Base-by-base conservation (phyloP, 495 filamentous ascomycete genomes). In the Filosporella fistucella region DNA sequence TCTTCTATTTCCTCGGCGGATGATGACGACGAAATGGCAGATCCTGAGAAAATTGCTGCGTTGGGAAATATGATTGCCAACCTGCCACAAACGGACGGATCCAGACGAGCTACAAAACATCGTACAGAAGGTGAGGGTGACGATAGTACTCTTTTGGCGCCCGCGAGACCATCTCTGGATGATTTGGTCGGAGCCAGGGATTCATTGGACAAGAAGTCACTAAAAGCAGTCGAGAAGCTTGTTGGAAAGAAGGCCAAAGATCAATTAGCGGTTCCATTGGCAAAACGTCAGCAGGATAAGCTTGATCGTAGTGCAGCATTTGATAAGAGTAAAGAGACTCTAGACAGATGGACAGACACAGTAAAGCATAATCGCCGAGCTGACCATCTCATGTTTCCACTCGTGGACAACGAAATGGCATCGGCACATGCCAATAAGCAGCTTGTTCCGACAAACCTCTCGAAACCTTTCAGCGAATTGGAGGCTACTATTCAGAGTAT, bases 291-390 rank as follows among this genome's bases (percentile, higher is more conserved):
- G 52, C 89, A 97, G 59, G 91, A 95, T 59, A 80, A 82, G 37
- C 63, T 96, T 4, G 84, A 96, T 55, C 86, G 93, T n/a, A 63
- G 66, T 41, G 91, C 81, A 12, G 93, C 93, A 1, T 95, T 89
- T 60, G 80, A 89, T 24, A 88, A 95, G 70, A 91, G 89, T 34
- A 96, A 89, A 57, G 84, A 96, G 64, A 89, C 89, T 0, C 69
- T 98, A 20, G 82, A 86, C 48, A 81, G 88, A 50, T 98, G 93
- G 93, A 79, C 84, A 16, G 91, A 95, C 41, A 96, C 94, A 0
- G 90, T 98, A 57, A 95, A 95, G 64, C 81, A 88, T 22, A 95
- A 96, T 63, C 82, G 94, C 30, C 76, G 88, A 49, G 91, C 93
- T 4, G 94, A 96, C 22, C 91, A 96, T 63, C 69, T 97, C 1